Percentiles rank a stretch among this genome's conserved stretches.
Conservation (phyloP, 2,329 filamentous ascomycete species). For the Ceratocystis albifundus region DNA sequence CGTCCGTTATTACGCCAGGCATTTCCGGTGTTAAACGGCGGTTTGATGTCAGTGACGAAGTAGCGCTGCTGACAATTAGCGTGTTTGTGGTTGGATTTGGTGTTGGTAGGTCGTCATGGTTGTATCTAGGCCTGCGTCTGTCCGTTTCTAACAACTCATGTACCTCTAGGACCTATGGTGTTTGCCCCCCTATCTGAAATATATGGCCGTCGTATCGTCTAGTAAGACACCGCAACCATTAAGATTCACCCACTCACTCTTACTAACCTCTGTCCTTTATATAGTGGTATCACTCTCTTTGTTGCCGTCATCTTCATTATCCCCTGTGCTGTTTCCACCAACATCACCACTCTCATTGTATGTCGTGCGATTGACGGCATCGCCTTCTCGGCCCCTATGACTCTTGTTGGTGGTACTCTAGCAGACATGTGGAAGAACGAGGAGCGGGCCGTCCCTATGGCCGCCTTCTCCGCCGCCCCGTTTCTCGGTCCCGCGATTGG, state of each 20-base stretch:
- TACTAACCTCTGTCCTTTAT: constrained; percentile 15
- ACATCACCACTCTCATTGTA: constrained; percentile 64
- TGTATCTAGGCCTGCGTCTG: neutral
- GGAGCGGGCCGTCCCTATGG: constrained; percentile 78
- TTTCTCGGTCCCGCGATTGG: constrained; percentile 72
- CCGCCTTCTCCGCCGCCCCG: constrained; percentile 69
- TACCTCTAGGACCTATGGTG: constrained; percentile 51
- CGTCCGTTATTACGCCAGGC: constrained; percentile 67
- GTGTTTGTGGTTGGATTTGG: constrained; percentile 76
- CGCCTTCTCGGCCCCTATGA: constrained; percentile 78
- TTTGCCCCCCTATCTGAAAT: constrained; percentile 73
- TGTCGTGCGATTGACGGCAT: constrained; percentile 71
- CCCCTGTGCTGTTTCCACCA: constrained; percentile 64
- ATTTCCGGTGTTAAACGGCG: constrained; percentile 50
- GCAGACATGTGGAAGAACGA: constrained; percentile 77
- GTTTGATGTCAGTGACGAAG: constrained; percentile 60
- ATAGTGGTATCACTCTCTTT: constrained; percentile 47
- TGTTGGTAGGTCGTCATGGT: constrained; percentile 41
- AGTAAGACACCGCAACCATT: constrained; percentile 33
- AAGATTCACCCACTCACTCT: neutral
- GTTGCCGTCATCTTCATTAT: constrained; percentile 69
- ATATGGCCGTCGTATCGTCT: constrained; percentile 59
- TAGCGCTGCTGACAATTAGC: constrained; percentile 58
- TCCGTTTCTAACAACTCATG: neutral
- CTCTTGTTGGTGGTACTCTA: constrained; percentile 68